Conservation (phyloP, 23 red algal species). For the Gracilaria gracilis region DNA sequence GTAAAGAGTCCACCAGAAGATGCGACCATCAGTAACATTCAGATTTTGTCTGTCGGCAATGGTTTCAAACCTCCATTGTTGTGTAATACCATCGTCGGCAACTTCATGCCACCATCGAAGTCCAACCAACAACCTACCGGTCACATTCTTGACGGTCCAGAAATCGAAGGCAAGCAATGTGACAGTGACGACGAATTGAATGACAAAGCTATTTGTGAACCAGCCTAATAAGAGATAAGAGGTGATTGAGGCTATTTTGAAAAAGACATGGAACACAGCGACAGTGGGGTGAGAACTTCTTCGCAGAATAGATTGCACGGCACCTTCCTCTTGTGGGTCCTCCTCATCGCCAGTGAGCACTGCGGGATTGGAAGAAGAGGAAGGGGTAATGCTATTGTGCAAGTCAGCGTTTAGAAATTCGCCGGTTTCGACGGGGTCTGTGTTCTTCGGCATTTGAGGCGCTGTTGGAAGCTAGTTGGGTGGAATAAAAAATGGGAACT, state of each 20-base stretch:
- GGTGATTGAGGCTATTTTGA: conserved; percentile 79
- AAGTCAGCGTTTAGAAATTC: conserved; percentile 66
- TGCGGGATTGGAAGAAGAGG: conserved; percentile 31
- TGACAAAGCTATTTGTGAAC: conserved; percentile 90
- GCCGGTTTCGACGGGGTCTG: conserved; percentile 38
- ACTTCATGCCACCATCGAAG: conserved; percentile 99
- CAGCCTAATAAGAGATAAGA: conserved; percentile 88
- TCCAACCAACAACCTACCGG: conserved; percentile 90
- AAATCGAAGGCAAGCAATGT: conserved; percentile 96
- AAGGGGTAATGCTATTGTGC: conserved; percentile 30
- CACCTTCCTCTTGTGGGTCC: conserved; percentile 53
- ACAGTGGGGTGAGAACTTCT: conserved; percentile 78
- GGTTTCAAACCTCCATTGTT: conserved; percentile 91
- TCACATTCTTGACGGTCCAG: conserved; percentile 99
- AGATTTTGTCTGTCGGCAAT: conserved; percentile 59
- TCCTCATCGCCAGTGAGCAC: conserved; percentile 53
- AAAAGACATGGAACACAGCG: conserved; percentile 86
- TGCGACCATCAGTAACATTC: conserved; percentile 81
- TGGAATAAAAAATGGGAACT: background rate
- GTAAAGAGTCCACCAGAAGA: conserved; percentile 99
- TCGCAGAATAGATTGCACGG: conserved; percentile 67
- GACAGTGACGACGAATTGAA: conserved; percentile 96
- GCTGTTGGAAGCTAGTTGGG: background rate
- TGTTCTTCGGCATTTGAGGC: conserved; percentile 23
- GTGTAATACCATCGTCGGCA: conserved; percentile 80